Conservation (phyloP, 2,329 filamentous ascomycete species). For the Fusarium odoratissimum region DNA sequence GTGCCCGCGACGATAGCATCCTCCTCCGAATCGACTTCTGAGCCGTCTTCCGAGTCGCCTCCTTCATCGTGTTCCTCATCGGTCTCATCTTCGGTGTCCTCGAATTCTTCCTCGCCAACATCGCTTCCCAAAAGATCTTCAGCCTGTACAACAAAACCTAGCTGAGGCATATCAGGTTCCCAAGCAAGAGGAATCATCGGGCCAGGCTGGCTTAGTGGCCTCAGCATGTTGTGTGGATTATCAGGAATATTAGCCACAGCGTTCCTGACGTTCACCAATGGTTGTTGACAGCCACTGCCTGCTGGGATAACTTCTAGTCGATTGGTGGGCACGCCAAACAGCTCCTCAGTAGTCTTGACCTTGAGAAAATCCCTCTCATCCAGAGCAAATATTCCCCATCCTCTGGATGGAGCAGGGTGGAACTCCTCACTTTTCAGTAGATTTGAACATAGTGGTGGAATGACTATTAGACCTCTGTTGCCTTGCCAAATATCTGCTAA, state of each 20-base stretch:
- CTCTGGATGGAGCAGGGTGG: conserved; percentile 48
- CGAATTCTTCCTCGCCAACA: conserved; percentile 29
- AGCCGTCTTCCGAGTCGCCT: conserved; percentile 25
- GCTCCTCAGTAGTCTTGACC: conserved; percentile 49
- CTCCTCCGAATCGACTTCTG: conserved; percentile 27
- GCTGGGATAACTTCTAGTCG: conserved; percentile 35
- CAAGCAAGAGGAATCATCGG: conserved; percentile 13
- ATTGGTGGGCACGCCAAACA: conserved; percentile 47
- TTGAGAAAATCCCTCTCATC: conserved; percentile 57
- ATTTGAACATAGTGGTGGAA: conserved; percentile 39
- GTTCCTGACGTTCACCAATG: conserved; percentile 45
- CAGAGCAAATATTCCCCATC: conserved; percentile 63
- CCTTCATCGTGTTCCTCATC: conserved; percentile 34
- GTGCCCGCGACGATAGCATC: conserved; percentile 3
- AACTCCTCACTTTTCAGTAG: conserved; percentile 48
- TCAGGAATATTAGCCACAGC: conserved; percentile 44
- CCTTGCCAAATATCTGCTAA: conserved; percentile 64
- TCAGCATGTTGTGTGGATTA: conserved; percentile 45
- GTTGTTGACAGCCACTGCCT: conserved; percentile 22
- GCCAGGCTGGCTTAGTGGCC: background rate
- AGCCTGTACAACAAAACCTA: conserved; percentile 10
- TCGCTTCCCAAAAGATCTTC: conserved; percentile 26
- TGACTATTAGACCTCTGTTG: conserved; percentile 42
- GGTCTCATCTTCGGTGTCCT: conserved; percentile 33
- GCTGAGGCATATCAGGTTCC: conserved; percentile 25